Base-by-base conservation (phyloP, 129 eudicot genomes). In the Ambrosia trifida region DNA sequence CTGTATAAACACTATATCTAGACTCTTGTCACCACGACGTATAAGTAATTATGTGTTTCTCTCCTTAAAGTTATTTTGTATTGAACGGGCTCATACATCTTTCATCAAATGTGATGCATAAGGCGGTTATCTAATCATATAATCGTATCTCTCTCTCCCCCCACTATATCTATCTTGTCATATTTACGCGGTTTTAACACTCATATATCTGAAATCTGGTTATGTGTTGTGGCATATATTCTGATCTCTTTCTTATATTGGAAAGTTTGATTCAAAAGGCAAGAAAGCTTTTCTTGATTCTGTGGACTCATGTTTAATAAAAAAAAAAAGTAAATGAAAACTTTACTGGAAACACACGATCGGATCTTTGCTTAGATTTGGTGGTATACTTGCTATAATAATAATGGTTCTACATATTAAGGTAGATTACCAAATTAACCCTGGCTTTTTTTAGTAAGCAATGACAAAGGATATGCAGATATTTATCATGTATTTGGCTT, bases 341-440 rank as follows among this genome's bases (percentile, higher is more conserved):
- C 7, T 45, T 58, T 59, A 17, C 36, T 35, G 24, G 50, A 69
- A 36, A 10, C 20, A 69, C 50, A 38, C 46, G 20, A 50, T 30
- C 41, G 4, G 47, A 70, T 76, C 70, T 61, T 76, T 47, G 33
- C 10, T 8, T 59, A 49, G 75, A 69, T 77, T 69, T 77, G 65
- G 11, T 76, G 8, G 18, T 76, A 59, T 59, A 32, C 5, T 5
- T 24, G 28, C 31, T 41, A 66, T 12, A 16, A 44, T 46, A 40
- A 59, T 14, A 59, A 6, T 11, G 33, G 36, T 24, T 32, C 28
- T 30, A 66, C n/a, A 46, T 54, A 18, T 68, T 53, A 32, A 59
- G 69, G 7, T 19, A 36, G 44, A 76, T 68, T 35, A 54, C 64
- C 40, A 76, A 10, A 46, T 33, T 76, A 67, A 51, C 68, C 68